These are phyloP conservation scores for Amborella trichopoda DNA, from an alignment of 164 flowering plant genomes.

Conservation along the genomic window DNA sequence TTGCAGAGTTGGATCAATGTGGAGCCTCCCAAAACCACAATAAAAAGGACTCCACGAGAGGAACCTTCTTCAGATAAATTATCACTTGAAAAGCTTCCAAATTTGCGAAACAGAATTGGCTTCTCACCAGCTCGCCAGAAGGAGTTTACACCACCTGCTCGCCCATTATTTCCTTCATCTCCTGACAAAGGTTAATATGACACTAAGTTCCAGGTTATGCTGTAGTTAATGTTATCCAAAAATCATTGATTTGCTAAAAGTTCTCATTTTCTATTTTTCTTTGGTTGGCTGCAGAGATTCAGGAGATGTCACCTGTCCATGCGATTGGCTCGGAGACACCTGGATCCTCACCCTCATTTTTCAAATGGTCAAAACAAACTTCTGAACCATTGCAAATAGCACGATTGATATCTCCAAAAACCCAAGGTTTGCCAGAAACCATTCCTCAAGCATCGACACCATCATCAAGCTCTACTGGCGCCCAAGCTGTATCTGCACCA, in stretches of 20 bases:
- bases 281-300: conserved; percentile 28
- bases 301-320: conserved; percentile 12
- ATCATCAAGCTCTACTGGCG: too few relatives aligned
- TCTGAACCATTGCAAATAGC: conserved; percentile 13
- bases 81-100: conserved; percentile 11
- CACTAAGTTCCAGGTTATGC: too few relatives aligned
- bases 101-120: conserved; percentile 15
- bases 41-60: conserved; percentile 55
- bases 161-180: conserved; percentile 7
- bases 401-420: conserved; percentile 13
- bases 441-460: conserved; percentile 8
- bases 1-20: conserved; percentile 64
- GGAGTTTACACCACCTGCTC: conserved; percentile 14
- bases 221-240: too few relatives aligned
- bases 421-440: conserved; percentile 8
- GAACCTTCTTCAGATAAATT: conserved; percentile 16
- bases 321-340: too few relatives aligned
- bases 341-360: conserved; percentile 16
- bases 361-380: conserved; percentile 21
- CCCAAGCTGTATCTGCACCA: too few relatives aligned
- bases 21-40: conserved; percentile 81
- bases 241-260: too few relatives aligned
- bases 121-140: conserved; percentile 7
- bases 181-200: conserved; percentile 22
- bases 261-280: too few relatives aligned